A percentile compares a stretch with the other conserved stretches of the same genome.
These are phyloP conservation scores for Westerdykella sp. DNA, from an alignment of 2,329 filamentous ascomycete species.

Conservation along the genomic window DNA sequence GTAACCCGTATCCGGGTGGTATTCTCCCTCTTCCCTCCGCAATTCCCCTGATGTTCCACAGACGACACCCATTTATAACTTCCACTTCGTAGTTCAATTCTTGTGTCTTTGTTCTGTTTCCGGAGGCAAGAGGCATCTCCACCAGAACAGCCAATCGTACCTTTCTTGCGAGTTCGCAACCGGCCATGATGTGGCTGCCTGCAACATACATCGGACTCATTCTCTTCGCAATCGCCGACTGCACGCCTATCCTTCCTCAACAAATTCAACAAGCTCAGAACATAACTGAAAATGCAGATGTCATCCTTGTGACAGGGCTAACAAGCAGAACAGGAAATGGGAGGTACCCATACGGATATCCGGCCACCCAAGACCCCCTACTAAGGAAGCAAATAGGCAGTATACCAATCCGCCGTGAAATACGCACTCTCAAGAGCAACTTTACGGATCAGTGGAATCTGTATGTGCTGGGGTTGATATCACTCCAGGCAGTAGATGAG, in stretches of 20 bases:
- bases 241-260: background rate
- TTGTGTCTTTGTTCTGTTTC: too few relatives aligned
- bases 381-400: conserved; percentile 13
- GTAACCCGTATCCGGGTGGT: too few relatives aligned
- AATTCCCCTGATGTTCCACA: too few relatives aligned
- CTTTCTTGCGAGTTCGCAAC: too few relatives aligned
- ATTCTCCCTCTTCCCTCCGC: too few relatives aligned
- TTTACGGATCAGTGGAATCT: conserved; percentile 62
- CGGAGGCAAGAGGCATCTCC: too few relatives aligned
- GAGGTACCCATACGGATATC: background rate
- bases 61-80: too few relatives aligned
- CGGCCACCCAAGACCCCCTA: background rate
- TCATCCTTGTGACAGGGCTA: conserved; percentile 2
- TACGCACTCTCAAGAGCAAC: conserved; percentile 57
- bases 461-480: conserved; percentile 66
- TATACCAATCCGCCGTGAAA: conserved; percentile 52
- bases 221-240: background rate
- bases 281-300: background rate
- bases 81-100: too few relatives aligned
- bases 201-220: background rate
- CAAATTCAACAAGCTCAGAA: background rate
- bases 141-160: too few relatives aligned
- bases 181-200: background rate
- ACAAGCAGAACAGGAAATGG: background rate
- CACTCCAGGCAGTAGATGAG: conserved; percentile 63